phyloP scores from a whole-genome alignment of 2,329 filamentous ascomycete species.

The Diplodia intermedia region DNA sequence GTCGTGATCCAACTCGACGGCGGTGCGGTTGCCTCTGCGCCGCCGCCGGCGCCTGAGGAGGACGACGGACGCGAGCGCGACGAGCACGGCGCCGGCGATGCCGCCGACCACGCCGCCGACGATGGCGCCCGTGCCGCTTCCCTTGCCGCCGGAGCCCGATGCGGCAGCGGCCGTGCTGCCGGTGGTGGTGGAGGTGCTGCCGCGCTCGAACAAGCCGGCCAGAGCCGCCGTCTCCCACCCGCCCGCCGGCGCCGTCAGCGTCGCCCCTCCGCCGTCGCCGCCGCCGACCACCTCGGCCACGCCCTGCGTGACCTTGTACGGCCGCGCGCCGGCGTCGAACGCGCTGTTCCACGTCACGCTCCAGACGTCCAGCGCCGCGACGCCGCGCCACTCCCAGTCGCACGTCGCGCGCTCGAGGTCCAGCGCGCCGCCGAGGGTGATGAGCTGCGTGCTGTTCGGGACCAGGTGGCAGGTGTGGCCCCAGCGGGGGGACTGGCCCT shows the following conservation, averaged over 20 bases:
- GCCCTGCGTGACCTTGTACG: constrained; percentile 10
- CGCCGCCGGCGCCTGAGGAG: constrained; percentile 1
- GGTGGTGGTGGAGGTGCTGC: neutral
- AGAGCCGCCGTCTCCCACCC: constrained; percentile 18
- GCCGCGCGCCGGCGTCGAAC: neutral
- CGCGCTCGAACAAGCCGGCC: neutral
- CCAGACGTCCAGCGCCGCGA: constrained; percentile 35
- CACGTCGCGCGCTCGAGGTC: constrained; percentile 22
- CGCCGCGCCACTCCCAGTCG: constrained; percentile 37
- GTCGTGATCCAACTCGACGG: neutral
- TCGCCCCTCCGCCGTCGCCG: neutral
- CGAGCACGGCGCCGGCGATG: constrained; percentile 9
- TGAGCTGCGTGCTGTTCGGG: constrained; percentile 48
- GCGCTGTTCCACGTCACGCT: constrained; percentile 35
- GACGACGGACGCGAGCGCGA: constrained; percentile 18
- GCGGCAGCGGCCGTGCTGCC: too few relatives aligned
- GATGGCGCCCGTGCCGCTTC: constrained; percentile 19
- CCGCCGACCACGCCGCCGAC: constrained; percentile 32
- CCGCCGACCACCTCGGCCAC: constrained; percentile 29
- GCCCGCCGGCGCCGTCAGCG: constrained; percentile 10
- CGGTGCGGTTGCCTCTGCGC: neutral
- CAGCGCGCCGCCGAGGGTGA: constrained; percentile 50
- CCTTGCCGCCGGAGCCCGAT: too few relatives aligned
- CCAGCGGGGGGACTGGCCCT: constrained; percentile 47
- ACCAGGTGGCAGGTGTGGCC: constrained; percentile 54